These are phyloP conservation scores for Gryganskiella cystojenkinii DNA, from an alignment of 192 early-diverging fungal species.

Conservation along the genomic window DNA sequence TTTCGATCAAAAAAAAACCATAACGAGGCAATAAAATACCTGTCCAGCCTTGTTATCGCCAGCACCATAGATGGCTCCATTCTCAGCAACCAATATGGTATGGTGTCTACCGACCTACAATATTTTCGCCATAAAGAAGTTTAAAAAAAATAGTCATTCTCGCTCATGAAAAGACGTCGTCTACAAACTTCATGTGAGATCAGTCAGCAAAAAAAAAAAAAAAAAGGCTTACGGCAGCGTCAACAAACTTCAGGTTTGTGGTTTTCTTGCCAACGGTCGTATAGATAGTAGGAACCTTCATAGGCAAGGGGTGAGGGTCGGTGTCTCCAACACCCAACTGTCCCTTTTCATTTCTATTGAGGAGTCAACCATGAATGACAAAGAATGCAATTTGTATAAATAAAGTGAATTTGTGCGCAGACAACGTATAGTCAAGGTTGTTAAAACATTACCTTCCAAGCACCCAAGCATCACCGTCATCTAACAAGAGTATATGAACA, in stretches of 20 bases:
- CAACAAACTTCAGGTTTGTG: slow-evolving; percentile 51
- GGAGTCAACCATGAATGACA: too few species aligned
- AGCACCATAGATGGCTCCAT: slow-evolving; percentile 56
- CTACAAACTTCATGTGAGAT: background rate
- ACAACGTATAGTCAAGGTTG: too few species aligned
- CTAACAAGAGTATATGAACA: slow-evolving; percentile 11
- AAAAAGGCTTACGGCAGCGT: slow-evolving; percentile 43
- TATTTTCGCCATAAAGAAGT: background rate
- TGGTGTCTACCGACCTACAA: slow-evolving; percentile 56
- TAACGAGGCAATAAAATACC: slow-evolving; percentile 16
- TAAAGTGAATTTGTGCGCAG: too few species aligned
- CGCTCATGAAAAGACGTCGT: background rate
- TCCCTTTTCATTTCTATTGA: slow-evolving; percentile 55
- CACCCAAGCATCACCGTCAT: slow-evolving; percentile 55
- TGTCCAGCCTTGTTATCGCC: slow-evolving; percentile 63
- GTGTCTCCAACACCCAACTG: slow-evolving; percentile 55
- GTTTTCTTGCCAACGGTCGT: slow-evolving; percentile 35
- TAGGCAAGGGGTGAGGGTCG: slow-evolving; percentile 32
- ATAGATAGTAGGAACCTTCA: slow-evolving; percentile 53
- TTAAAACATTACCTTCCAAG: slow-evolving; percentile 56
- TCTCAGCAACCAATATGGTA: slow-evolving; percentile 55
- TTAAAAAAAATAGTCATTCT: background rate
- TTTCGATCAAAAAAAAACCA: background rate
- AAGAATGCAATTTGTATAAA: too few species aligned
- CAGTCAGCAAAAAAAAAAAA: background rate